These are phyloP conservation scores for Cladosporium velox DNA, from an alignment of 2,329 filamentous ascomycete species.

Conservation along the genomic window DNA sequence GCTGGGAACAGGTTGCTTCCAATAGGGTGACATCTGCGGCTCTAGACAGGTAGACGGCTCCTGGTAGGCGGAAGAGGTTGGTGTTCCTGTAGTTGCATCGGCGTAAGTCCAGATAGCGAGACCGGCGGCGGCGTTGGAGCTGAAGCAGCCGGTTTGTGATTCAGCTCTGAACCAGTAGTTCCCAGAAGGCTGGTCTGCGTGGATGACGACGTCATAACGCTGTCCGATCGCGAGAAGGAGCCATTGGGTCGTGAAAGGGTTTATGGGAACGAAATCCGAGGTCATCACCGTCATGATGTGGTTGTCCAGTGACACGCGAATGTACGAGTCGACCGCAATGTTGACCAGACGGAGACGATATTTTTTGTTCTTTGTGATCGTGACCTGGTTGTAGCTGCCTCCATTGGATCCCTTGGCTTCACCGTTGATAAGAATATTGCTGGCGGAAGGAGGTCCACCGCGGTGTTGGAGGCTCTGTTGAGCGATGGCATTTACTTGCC, in stretches of 20 bases:
- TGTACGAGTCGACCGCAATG: conserved; percentile 46
- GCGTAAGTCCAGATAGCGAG: conserved; percentile 42
- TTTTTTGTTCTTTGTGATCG: conserved; percentile 40
- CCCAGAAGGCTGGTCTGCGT: conserved; percentile 45
- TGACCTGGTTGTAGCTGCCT: conserved; percentile 32
- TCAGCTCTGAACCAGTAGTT: conserved; percentile 51
- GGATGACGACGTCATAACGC: conserved; percentile 51
- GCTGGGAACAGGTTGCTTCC: conserved; percentile 40
- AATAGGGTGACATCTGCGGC: conserved; percentile 35
- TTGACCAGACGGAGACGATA: conserved; percentile 51
- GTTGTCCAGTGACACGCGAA: conserved; percentile 42
- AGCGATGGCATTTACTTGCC: conserved; percentile 34
- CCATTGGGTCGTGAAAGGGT: conserved; percentile 34
- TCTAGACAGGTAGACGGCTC: conserved; percentile 36
- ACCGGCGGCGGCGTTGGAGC: conserved; percentile 37
- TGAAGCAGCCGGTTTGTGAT: conserved; percentile 40
- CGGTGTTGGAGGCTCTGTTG: conserved; percentile 34
- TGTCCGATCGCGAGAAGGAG: conserved; percentile 47
- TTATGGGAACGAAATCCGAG: conserved; percentile 43
- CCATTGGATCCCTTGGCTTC: conserved; percentile 42
- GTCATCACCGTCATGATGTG: conserved; percentile 41
- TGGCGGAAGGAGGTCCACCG: conserved; percentile 40
- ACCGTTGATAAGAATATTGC: conserved; percentile 49
- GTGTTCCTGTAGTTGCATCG: conserved; percentile 27
- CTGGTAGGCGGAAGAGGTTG: conserved; percentile 28